Evolutionary conservation across 257 asterid genomes (phyloP).

Genomic region (Rubia yunnanensis): DNA sequence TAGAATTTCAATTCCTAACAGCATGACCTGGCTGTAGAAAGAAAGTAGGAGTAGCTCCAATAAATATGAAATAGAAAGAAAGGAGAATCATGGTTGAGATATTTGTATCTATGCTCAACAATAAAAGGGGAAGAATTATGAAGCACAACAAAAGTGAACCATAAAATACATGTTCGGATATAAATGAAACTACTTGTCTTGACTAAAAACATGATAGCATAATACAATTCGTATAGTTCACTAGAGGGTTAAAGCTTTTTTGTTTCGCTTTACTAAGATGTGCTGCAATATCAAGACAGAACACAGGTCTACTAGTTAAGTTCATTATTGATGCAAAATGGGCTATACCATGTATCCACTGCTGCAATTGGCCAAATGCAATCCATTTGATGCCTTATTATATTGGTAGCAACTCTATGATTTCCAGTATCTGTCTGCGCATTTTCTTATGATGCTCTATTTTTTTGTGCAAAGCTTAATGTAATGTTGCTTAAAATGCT

Average conservation of each 20-base stretch:
- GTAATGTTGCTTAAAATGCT: constrained; percentile 14
- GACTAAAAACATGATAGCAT: background rate
- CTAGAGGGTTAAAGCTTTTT: background rate
- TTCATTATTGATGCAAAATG: background rate
- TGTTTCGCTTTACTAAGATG: background rate
- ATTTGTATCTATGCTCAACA: background rate
- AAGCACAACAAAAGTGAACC: too few relatives aligned
- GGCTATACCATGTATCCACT: background rate
- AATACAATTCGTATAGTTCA: background rate
- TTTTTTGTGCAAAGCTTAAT: background rate
- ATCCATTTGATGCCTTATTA: background rate
- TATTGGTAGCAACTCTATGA: background rate
- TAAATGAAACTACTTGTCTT: background rate
- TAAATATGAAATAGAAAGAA: background rate
- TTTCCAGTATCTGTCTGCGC: constrained; percentile 1
- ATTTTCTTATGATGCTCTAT: constrained; percentile 3
- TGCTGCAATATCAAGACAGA: background rate
- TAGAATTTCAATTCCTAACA: background rate
- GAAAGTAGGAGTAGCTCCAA: background rate
- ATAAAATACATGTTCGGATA: background rate
- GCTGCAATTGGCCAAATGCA: background rate
- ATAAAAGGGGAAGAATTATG: background rate
- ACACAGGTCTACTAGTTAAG: background rate
- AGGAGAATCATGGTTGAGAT: background rate
- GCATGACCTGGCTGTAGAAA: background rate